Evolutionary conservation across 2,329 filamentous ascomycete genomes (phyloP), one percentile per base, ranked within the genome.

Genomic region (Chaetomium globosum): DNA sequence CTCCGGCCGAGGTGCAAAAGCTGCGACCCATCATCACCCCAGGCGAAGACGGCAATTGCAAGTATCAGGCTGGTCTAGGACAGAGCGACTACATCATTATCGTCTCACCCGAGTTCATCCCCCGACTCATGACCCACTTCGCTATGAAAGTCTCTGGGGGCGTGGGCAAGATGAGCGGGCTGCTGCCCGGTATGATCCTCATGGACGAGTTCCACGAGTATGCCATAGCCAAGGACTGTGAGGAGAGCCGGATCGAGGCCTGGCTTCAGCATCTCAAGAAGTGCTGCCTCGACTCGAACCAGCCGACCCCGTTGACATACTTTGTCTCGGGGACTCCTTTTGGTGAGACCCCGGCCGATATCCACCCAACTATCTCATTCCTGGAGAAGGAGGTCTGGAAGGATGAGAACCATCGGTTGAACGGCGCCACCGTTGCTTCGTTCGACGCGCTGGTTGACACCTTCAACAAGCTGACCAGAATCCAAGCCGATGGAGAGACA

Each of bases 121-220:
- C 39, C 4, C 54, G 58, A 4, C 64, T 70, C 10, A 64, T 57
- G 21, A 26, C 7, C 33, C 49, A n/a, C 46, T 62, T 68, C 43
- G 48, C 4, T 5, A 46, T 57, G 12, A 26, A 63, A 0, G 55
- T 69, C 51, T 10, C 49, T 19, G 60, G 19, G n/a, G 53, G 33
- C 2, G 12, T 13, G n/a, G 33, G 13, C 19, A 67, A 63, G 30
- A 71, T 54, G 57, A 54, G 49, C n/a, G 61, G 59, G 3, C 52
- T 71, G 19, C 2, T 69, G 23, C 69, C 70, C 2, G 68, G 68
- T 9, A 54, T 69, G 30, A 49, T 72, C 7, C 52, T 72, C 54
- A 59, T 71, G 48, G 70, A 72, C 55, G 70, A 72, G 66, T 72
- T 70, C 61, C 69, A 72, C 67, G 68, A 72, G 64, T 70, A 71